phyloP scores from a whole-genome alignment of 306 rosid species.

The Trifolium repens region DNA sequence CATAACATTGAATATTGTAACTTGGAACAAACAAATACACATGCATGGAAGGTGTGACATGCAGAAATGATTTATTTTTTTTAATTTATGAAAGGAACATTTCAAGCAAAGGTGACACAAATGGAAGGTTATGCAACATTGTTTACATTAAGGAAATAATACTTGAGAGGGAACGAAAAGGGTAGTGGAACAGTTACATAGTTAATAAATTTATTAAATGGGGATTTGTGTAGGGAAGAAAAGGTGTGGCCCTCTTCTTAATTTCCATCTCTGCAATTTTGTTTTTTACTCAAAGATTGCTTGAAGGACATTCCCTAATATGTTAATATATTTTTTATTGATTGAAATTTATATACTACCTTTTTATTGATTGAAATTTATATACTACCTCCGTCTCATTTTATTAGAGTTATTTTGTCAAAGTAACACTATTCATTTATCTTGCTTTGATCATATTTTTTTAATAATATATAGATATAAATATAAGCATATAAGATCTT shows the following conservation, averaged over 20 bases:
- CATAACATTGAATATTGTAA: not conserved
- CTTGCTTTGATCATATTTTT: too few relatives aligned
- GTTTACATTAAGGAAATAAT: not conserved
- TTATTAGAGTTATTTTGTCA: too few relatives aligned
- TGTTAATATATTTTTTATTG: too few relatives aligned
- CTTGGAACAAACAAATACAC: not conserved
- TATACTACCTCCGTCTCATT: too few relatives aligned
- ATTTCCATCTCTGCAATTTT: not conserved
- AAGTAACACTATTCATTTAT: too few relatives aligned
- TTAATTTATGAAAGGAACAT: not conserved
- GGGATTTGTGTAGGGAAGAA: conserved; percentile 3
- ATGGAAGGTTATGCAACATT: not conserved
- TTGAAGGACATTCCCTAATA: too few relatives aligned
- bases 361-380: too few relatives aligned
- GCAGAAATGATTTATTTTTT: not conserved
- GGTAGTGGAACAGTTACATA: not conserved
- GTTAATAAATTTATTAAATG: not conserved
- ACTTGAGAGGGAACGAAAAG: conserved; percentile 3
- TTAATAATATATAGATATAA: too few relatives aligned
- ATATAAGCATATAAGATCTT: too few relatives aligned
- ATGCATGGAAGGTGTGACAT: not conserved
- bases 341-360: too few relatives aligned
- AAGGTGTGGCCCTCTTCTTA: conserved; percentile 23
- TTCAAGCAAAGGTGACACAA: not conserved
- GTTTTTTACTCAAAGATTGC: not conserved